A percentile compares a stretch with the other conserved stretches of the same genome.
phyloP scores from a whole-genome alignment of 148 eudicot genomes.

The Arctostaphylos glauca region DNA sequence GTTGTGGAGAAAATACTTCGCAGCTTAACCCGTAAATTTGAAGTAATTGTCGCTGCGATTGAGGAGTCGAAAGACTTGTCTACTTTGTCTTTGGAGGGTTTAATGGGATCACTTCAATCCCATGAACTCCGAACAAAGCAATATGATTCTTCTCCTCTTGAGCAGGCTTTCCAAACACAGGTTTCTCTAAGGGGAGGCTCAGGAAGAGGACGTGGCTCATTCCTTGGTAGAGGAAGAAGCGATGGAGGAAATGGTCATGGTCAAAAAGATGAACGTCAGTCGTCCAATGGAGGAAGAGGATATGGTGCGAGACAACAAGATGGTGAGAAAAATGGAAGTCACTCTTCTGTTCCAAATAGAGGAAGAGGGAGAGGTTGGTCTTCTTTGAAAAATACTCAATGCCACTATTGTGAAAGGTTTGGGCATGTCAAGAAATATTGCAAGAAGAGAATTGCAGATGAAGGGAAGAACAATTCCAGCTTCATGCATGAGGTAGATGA shows the following conservation, averaged over 20 bases:
- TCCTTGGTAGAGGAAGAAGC: too few species aligned
- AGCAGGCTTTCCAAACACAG: not conserved
- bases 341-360: not conserved
- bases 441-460: too few species aligned
- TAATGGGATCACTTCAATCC: not conserved
- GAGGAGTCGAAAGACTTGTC: not conserved
- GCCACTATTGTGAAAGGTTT: not conserved
- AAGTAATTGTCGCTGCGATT: not conserved
- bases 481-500: too few species aligned
- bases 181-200: not conserved
- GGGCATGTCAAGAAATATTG: not conserved
- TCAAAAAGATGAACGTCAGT: too few species aligned
- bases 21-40: not conserved
- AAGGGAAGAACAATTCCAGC: too few species aligned
- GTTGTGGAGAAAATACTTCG: not conserved
- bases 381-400: not conserved
- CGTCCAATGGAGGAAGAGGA: too few species aligned
- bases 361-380: not conserved
- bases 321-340: not conserved
- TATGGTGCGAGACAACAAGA: not conserved
- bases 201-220: too few species aligned
- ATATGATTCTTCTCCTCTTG: not conserved
- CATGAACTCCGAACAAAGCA: not conserved
- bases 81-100: not conserved
- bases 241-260: too few species aligned